A percentile compares a stretch with the other conserved stretches of the same genome.
Conservation (phyloP, 257 asterid species). For the Gentiana dahurica region DNA sequence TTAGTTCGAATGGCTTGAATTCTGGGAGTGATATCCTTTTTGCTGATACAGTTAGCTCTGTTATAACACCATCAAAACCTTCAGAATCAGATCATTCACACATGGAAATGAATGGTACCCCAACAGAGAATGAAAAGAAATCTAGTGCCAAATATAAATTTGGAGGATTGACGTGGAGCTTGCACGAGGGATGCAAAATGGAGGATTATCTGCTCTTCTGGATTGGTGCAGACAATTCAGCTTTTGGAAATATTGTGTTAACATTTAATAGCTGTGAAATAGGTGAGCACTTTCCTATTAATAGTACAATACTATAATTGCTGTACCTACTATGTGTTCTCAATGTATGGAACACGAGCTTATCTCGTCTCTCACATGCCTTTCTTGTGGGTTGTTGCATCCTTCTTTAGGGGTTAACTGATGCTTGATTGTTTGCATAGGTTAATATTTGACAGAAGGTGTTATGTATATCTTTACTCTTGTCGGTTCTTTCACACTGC, state of each 20-base stretch:
- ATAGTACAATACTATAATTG: too few relatives aligned
- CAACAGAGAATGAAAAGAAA: conserved; percentile 15
- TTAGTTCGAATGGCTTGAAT: conserved; percentile 19
- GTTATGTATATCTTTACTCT: too few relatives aligned
- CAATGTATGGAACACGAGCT: too few relatives aligned
- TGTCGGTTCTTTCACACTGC: too few relatives aligned
- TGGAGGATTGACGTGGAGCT: conserved; percentile 80
- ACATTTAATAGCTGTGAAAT: conserved; percentile 71
- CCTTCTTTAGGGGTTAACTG: too few relatives aligned
- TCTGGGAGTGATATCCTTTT: conserved; percentile 26
- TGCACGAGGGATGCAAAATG: conserved; percentile 56
- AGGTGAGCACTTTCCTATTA: conserved; percentile 30
- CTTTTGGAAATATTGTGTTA: conserved; percentile 62
- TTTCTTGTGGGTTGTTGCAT: too few relatives aligned
- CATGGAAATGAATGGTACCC: conserved; percentile 14
- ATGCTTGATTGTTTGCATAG: too few relatives aligned
- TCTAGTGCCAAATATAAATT: conserved; percentile 24
- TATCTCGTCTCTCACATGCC: too few relatives aligned
- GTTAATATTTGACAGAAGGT: too few relatives aligned
- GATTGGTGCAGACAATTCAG: conserved; percentile 72
- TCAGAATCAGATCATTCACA: conserved; percentile 16
- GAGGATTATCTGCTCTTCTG: conserved; percentile 73
- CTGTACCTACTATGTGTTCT: too few relatives aligned
- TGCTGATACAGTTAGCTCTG: conserved; percentile 57
- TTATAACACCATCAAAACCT: conserved; percentile 36